A percentile compares a stretch with the other conserved stretches of the same genome.
These are phyloP conservation scores for Myrica gale DNA, from an alignment of 306 rosid species.

Conservation along the genomic window DNA sequence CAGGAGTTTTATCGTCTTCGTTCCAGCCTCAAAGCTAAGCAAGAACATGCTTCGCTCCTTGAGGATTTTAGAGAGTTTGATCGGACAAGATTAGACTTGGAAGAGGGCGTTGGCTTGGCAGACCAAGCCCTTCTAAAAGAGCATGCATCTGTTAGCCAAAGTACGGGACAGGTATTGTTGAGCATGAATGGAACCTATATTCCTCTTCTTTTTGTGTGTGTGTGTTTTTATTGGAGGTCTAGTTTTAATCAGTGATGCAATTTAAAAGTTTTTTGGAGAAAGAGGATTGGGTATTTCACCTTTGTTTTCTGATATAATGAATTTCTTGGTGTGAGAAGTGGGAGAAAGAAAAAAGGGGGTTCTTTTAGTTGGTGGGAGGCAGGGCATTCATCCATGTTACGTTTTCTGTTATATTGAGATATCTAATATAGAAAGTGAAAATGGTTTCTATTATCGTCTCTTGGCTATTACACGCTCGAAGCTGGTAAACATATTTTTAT, in stretches of 20 bases:
- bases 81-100: constrained; percentile 85
- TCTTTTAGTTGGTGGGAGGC: too few species aligned
- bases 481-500: too few species aligned
- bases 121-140: constrained; percentile 81
- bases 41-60: constrained; percentile 91
- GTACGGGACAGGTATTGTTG: constrained; percentile 77
- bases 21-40: constrained; percentile 78
- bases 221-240: not conserved
- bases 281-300: not conserved
- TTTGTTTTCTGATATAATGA: too few species aligned
- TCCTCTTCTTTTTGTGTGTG: not conserved
- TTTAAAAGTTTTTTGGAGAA: not conserved
- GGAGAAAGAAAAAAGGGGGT: too few species aligned
- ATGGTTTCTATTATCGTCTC: too few species aligned
- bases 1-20: constrained; percentile 98
- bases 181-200: not conserved
- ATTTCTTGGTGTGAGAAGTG: too few species aligned
- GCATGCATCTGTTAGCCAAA: constrained; percentile 77
- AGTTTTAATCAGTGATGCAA: not conserved
- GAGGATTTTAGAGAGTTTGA: constrained; percentile 97
- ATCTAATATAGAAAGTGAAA: too few species aligned
- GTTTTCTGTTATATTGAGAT: too few species aligned
- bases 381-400: too few species aligned
- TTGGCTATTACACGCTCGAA: too few species aligned
- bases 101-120: constrained; percentile 62